phyloP scores from a whole-genome alignment of 1,284 basidiomycete genomes.

The Microbotryum lychnidis-dioicae region DNA sequence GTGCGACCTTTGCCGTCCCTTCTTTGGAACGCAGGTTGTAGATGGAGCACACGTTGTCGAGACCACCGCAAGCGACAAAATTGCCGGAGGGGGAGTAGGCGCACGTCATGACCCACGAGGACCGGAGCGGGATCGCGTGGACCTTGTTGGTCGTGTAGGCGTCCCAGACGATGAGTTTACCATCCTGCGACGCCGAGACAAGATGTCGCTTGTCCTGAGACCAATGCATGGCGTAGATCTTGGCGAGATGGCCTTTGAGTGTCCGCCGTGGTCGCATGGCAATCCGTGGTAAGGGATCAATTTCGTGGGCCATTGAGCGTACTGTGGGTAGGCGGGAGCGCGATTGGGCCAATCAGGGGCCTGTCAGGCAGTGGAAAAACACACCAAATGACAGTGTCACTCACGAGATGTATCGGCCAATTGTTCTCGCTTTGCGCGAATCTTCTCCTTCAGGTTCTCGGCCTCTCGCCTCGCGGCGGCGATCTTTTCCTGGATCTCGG shows the following conservation, averaged over 20 bases:
- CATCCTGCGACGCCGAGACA: slow-evolving; percentile 97
- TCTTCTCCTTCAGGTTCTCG: slow-evolving; percentile 94
- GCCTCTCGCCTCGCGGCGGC: slow-evolving; percentile 92
- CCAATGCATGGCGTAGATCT: slow-evolving; percentile 99
- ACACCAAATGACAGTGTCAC: slow-evolving; percentile 40
- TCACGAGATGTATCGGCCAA: slow-evolving; percentile 90
- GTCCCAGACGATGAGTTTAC: slow-evolving; percentile 99
- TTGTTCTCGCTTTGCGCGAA: slow-evolving; percentile 85
- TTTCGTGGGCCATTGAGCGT: slow-evolving; percentile 91
- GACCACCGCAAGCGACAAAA: slow-evolving; percentile 94
- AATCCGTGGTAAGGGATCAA: slow-evolving; percentile 87
- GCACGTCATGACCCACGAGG: slow-evolving; percentile 99
- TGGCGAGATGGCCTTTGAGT: slow-evolving; percentile 92
- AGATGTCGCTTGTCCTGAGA: slow-evolving; percentile 91
- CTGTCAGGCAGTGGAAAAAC: not conserved
- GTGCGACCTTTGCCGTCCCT: slow-evolving; percentile 48
- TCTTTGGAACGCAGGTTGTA: slow-evolving; percentile 65
- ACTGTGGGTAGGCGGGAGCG: slow-evolving; percentile 46
- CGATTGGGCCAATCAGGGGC: not conserved
- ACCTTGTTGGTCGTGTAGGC: slow-evolving; percentile 99
- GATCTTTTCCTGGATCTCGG: slow-evolving; percentile 51
- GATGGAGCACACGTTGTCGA: slow-evolving; percentile 98
- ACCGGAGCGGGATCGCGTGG: slow-evolving; percentile 93
- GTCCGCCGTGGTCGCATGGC: slow-evolving; percentile 91
- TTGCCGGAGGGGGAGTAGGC: slow-evolving; percentile 95